Base-by-base conservation (phyloP, 129 eudicot species). In the Lonicera japonica region DNA sequence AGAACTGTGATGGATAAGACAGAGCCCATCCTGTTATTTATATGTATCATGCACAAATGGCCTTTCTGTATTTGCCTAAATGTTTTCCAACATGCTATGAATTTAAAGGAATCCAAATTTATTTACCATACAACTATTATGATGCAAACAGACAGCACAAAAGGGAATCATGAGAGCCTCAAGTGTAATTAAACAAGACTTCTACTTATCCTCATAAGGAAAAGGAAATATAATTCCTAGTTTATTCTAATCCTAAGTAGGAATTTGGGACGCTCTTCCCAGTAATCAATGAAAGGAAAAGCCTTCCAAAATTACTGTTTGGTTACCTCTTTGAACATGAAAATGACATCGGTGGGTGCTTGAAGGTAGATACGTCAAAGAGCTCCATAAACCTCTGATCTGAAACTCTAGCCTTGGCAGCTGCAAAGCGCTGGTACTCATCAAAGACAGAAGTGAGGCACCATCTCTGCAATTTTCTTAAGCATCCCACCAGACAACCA, bases 351-450 rank as follows among this genome's bases (percentile, higher is more conserved):
- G 86, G 81, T 20, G 56, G 70, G 38, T 77, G 82, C 67, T 84
- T 91, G 67, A 90, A 74, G 72, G 74, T 67, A 54, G 89, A 71
- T n/a, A 73, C 83, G 58, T 90, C 97, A 66, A 90, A 90, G 59
- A 75, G 53, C 80, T 90, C 97, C 78, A 90, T 86, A 68, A 90
- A 90, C 74, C 94, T 81, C 66, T 83, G 95, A 62, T 90, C 97
- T 0, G 87, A 81, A 50, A 90, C 77, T 79, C 95, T 82, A 21
- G 97, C 89, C 77, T 90, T 90, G 18, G 97, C 95, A 58, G 97
- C 95, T 48, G 95, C 95, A 74, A 90, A 90, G 54, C 85, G 78
- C 46, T 79, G 97, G 76, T 90, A 90, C 73, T 90, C 97, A 6
- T 86, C 97, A 62, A 90, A 90, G 39, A 90, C 80, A 3, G 95